A percentile compares a stretch with the other conserved stretches of the same genome.
Evolutionary conservation across 352 stramenopile genomes (phyloP).

Genomic region (Saprolegnia parasitica): DNA sequence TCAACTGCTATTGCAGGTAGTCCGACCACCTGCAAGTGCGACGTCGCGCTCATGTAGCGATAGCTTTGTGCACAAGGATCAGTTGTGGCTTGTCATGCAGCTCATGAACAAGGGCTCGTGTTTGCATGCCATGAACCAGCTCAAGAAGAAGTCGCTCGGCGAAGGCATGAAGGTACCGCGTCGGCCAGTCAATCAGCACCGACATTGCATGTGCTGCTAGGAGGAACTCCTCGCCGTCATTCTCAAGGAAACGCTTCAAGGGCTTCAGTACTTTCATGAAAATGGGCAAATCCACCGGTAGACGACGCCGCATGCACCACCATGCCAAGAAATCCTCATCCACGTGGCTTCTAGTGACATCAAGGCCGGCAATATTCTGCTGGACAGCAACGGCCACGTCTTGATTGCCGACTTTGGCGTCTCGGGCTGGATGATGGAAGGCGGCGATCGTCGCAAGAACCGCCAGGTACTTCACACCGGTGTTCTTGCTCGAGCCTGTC

Average conservation of each 20-base stretch:
- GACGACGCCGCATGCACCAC: neutral
- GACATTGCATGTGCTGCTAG: constrained; percentile 34
- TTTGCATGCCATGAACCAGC: constrained; percentile 94
- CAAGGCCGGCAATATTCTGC: constrained; percentile 97
- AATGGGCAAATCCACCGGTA: constrained; percentile 96
- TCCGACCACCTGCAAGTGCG: neutral
- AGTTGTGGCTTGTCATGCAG: constrained; percentile 98
- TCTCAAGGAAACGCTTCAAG: constrained; percentile 94
- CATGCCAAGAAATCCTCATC: neutral
- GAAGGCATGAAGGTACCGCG: constrained; percentile 68
- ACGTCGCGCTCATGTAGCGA: neutral
- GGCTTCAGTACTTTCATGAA: constrained; percentile 98
- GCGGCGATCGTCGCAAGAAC: constrained; percentile 90
- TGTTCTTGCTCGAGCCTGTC: neutral
- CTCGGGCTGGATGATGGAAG: constrained; percentile 97
- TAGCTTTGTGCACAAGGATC: constrained; percentile 95
- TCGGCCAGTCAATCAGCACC: neutral
- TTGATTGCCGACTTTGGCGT: constrained; percentile 99
- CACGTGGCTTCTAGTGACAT: constrained; percentile 78
- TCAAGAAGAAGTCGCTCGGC: constrained; percentile 86
- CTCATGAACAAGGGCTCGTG: constrained; percentile 99
- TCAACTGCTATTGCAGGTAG: constrained; percentile 93
- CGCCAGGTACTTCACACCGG: constrained; percentile 34
- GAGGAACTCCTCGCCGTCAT: constrained; percentile 98
- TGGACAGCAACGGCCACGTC: constrained; percentile 92